Evolutionary conservation across 2,329 filamentous ascomycete genomes (phyloP).

Genomic region (Akanthomyces lecanii): DNA sequence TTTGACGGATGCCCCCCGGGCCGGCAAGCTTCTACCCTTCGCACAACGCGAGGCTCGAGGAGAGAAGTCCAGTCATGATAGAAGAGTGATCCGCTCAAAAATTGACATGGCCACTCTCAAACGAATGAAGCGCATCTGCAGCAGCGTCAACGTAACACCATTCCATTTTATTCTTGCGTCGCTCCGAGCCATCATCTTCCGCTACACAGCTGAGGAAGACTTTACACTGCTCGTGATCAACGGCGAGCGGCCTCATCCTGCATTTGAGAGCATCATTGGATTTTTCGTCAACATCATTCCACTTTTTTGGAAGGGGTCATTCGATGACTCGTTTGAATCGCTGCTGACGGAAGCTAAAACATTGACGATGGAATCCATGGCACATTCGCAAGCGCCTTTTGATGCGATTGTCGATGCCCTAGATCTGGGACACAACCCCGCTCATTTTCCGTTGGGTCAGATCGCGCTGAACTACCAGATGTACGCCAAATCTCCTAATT

Average conservation of each 20-base stretch:
- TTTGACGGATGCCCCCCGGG: neutral
- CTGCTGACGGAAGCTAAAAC: neutral
- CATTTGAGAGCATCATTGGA: conserved; percentile 2
- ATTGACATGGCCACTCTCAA: neutral
- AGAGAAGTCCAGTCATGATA: neutral
- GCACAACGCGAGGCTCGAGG: neutral
- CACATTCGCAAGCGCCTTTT: neutral
- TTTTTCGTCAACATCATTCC: conserved; percentile 9
- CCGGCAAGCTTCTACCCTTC: neutral
- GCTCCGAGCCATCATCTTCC: neutral
- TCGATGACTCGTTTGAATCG: neutral
- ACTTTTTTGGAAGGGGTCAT: neutral
- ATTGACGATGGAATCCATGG: conserved; percentile 6
- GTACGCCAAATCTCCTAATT: conserved; percentile 6
- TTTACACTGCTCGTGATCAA: neutral
- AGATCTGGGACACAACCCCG: neutral
- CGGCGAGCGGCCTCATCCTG: conserved; percentile 1
- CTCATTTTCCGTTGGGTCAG: neutral
- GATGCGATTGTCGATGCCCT: neutral
- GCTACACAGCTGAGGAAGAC: conserved; percentile 5
- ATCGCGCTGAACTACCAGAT: conserved; percentile 8
- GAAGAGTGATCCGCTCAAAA: neutral
- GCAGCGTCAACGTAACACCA: neutral
- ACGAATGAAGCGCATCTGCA: conserved; percentile 8
- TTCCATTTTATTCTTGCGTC: conserved; percentile 2